Base-by-base conservation (phyloP, 176 grass and related monocot genomes). In the Avena insularis region DNA sequence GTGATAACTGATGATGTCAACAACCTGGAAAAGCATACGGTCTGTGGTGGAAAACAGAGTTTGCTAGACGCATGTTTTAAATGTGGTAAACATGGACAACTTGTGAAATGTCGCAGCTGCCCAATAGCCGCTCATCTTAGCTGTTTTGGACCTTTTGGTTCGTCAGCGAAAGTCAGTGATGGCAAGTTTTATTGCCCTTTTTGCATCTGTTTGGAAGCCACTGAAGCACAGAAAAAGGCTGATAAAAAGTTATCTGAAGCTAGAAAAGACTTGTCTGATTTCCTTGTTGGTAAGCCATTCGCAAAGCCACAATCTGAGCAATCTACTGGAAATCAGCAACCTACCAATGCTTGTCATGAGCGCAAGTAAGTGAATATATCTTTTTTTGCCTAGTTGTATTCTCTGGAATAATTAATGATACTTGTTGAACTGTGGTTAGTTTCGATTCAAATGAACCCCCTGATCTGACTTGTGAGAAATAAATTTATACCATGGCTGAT, bases 51-150 rank as follows among this genome's bases (percentile, higher is more conserved):
- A 53, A 53, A 53, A 48, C 70, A 77, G 25, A 68, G 21, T 60
- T 19, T 82, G 51, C 86, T 86, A 81, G 86, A 71, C 71, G 65
- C 73, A 53, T 92, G 90, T 50, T 71, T 88, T 48, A 86, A 86
- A 62, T 92, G 86, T 77, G 61, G 70, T 71, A 77, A 92, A 84
- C 51, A 73, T 51, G 91, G 87, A 3, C 67, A 92, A 31, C 47
- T 92, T 62, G 36, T 90, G 51, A 84, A 80, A 80, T 89, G 91
- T 43, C 54, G 60, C 66, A 77, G 58, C n/a, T 92, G 91, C 67
- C 43, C 27, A 6, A 78, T 90, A 79, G 61, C 70, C 0, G 79
- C 79, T 60, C 88, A 90, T 54, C 54, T 31, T 35, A 78, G 40
- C 2, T 90, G 88, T 83, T 90, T 90, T 53, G 50, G 50, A 53